phyloP scores from a whole-genome alignment of 805 yeast genomes.

The Candida sonorensis region DNA sequence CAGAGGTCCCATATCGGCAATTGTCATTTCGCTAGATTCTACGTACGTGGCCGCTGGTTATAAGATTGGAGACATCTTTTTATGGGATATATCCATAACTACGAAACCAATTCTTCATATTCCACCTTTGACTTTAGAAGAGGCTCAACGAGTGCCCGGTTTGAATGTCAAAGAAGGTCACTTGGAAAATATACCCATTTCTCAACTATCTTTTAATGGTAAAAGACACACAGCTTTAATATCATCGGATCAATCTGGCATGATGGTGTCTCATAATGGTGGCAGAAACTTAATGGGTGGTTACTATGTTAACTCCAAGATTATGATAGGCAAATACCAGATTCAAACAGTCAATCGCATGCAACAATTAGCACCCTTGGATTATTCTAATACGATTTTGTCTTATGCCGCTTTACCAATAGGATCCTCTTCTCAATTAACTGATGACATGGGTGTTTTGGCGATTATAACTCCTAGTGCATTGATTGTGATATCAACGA shows the following conservation, averaged over 20 bases:
- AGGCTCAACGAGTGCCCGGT: conserved; percentile 9
- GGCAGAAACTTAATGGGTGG: conserved; percentile 52
- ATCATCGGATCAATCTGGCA: conserved; percentile 49
- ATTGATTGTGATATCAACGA: conserved; percentile 47
- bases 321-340: conserved; percentile 45
- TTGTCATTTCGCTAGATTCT: conserved; percentile 64
- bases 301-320: conserved; percentile 37
- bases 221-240: conserved; percentile 49
- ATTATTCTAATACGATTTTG: conserved; percentile 23
- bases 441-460: conserved; percentile 52
- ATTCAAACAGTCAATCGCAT: background rate
- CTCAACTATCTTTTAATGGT: conserved; percentile 41
- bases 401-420: conserved; percentile 49
- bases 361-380: too few species aligned
- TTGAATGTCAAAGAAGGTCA: conserved; percentile 26
- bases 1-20: conserved; percentile 44
- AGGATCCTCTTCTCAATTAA: conserved; percentile 45
- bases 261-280: conserved; percentile 59
- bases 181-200: conserved; percentile 30
- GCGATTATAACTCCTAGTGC: conserved; percentile 51
- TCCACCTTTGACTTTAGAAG: conserved; percentile 22
- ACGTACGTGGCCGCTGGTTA: conserved; percentile 65
- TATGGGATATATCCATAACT: conserved; percentile 55
- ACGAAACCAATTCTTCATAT: conserved; percentile 24
- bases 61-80: conserved; percentile 51